Base-by-base conservation (phyloP, 495 filamentous ascomycete genomes). In the Chaetomidium leptoderma region DNA sequence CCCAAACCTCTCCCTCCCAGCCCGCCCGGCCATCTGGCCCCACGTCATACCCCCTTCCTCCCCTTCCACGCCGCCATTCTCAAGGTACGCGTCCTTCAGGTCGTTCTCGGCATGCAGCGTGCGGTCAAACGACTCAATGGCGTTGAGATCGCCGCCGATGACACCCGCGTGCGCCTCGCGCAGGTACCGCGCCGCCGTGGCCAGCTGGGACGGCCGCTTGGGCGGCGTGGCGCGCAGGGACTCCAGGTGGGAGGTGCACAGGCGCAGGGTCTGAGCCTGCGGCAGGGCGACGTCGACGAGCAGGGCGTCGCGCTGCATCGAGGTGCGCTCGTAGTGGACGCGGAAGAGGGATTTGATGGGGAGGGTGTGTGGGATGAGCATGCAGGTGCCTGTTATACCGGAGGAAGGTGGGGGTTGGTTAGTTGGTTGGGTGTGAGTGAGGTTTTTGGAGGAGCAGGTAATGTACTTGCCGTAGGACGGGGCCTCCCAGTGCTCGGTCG, bases 201-300 rank as follows among this genome's bases (percentile, higher is more conserved):
- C 58, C 2, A 81, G 51, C 61, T 84, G 81, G 8, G 67, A 61
- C 0, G 78, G 76, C 0, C 81, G 71, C 11, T 66, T 48, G 2
- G 77, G 72, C 0, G 76, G 76, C 0, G 72, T 59, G 1, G 60
- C 46, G 0, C 61, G 63, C 1, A 83, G 70, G 10, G 77, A 80
- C 58, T 83, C 82, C 17, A 83, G 76, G 58, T 84, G 81, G 5
- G 78, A 74, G 57, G 78, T 80, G 59, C 80, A 78, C 7, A 83
- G 57, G 29, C 80, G 72, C 0, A 83, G 36, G 0, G 58, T 64
- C 33, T 48, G 65, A 9, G 40, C 43, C 1, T 39, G 8, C 4
- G 58, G 59, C n/a, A 73, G 29, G 1, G 27, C 16, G 19, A 82
- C 55, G 46, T 83, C 81, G 27, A 80, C 72, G 47, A 82, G 81